Conservation (phyloP, 176 grass and related monocot genomes). For the Oryza brachyantha region DNA sequence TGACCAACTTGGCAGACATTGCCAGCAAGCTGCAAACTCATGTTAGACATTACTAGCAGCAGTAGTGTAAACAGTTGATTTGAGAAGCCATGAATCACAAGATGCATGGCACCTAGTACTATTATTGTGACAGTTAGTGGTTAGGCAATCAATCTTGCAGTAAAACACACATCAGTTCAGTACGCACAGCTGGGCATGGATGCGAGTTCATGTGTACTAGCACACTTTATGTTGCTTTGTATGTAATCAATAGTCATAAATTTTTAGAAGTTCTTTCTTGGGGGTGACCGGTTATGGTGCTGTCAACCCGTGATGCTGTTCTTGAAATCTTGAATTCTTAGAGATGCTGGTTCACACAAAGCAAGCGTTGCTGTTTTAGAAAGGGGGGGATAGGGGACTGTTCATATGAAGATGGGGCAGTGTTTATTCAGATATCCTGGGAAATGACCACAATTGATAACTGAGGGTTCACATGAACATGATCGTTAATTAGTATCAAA, state of each 20-base stretch:
- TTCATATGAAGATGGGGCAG: not conserved
- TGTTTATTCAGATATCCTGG: not conserved
- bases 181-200: not conserved
- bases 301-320: not conserved
- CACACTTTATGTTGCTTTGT: not conserved
- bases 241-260: no score
- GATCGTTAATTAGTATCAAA: not conserved
- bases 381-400: not conserved
- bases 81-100: not conserved
- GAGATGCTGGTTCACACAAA: not conserved
- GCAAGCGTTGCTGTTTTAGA: not conserved
- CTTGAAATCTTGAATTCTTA: not conserved
- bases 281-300: not conserved
- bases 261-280: not conserved
- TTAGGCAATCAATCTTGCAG: not conserved
- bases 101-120: not conserved
- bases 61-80: not conserved
- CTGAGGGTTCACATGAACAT: not conserved
- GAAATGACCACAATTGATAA: not conserved
- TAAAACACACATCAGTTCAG: not conserved
- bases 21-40: not conserved
- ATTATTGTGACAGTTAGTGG: not conserved
- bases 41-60: no score
- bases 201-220: no score
- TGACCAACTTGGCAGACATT: not conserved